Evolutionary conservation across 306 rosid species (phyloP).

Genomic region (Aeschynomene evenia): DNA sequence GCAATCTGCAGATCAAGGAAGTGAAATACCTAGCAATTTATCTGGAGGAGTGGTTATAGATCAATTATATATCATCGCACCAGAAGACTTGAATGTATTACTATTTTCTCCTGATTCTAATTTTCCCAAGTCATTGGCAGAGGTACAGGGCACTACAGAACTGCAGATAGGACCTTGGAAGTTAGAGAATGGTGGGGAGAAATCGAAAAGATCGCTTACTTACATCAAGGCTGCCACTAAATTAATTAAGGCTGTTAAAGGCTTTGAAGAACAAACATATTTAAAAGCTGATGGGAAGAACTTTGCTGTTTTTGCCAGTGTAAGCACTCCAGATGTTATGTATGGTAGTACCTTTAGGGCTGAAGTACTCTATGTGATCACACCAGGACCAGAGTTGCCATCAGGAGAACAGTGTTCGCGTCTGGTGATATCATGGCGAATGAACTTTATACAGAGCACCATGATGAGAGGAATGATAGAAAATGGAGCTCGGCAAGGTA

Average conservation of each 20-base stretch:
- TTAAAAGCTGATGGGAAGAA: conserved; percentile 79
- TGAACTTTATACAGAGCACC: conserved; percentile 86
- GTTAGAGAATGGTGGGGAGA: conserved; percentile 51
- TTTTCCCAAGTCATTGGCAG: conserved; percentile 61
- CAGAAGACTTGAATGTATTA: conserved; percentile 62
- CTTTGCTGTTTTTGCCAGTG: conserved; percentile 63
- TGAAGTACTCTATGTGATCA: conserved; percentile 73
- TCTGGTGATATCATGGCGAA: conserved; percentile 84
- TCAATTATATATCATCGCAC: conserved; percentile 63
- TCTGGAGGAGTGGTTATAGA: conserved; percentile 87
- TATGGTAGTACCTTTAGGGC: conserved; percentile 75
- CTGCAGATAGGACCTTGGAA: conserved; percentile 67
- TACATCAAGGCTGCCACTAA: conserved; percentile 76
- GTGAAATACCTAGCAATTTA: conserved; percentile 68
- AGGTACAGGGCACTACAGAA: conserved; percentile 69
- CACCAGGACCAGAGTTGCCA: conserved; percentile 87
- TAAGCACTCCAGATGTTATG: conserved; percentile 85
- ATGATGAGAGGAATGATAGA: conserved; percentile 99
- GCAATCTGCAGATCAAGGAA: conserved; percentile 61
- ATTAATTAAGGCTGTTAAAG: conserved; percentile 76
- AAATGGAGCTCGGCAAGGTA: conserved; percentile 85
- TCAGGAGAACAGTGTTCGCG: conserved; percentile 74
- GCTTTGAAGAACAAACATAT: conserved; percentile 76
- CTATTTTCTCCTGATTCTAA: conserved; percentile 64
- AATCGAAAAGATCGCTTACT: conserved; percentile 60